Evolutionary conservation across 768 basidiomycete species (phyloP), one percentile per base, ranked within the genome.

Genomic region (Phlebiopsis flavidoalba): DNA sequence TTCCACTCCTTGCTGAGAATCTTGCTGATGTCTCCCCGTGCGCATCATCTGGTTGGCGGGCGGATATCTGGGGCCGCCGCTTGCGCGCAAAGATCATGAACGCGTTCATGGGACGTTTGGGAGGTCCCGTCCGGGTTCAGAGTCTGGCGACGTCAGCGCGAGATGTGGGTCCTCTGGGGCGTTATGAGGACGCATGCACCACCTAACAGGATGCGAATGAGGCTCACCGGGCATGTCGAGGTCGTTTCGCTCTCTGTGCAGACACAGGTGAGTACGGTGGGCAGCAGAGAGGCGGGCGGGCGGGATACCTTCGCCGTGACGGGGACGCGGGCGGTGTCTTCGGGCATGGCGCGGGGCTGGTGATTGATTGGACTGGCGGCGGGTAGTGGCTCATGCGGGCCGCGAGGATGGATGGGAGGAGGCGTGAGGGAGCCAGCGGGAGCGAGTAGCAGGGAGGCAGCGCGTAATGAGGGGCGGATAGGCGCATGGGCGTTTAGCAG

Each of bases 41-140:
- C 92, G 86, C 89, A 94, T 88, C 49, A 89, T 83, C 71, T 92
- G 91, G 70, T 94, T 89, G 64, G 89, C 88, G n/a, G n/a, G 89
- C 84, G 8, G 89, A 85, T 36, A 94, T 89, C 72, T 94, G 89
- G 17, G 91, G 91, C 47, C 91, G 78, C 60, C 91, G 81, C 56
- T 87, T 81, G 22, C 91, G 83, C 62, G 92, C 91, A 67, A 93
- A 94, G 61, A 94, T 93, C 91, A 94, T 93, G 77, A 94, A 94
- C 21, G 91, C 91, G 72, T 94, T 94, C 91, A 94, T 93, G 36
- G 91, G 91, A 12, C 91, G 85, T 71, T 93, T 93, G 24, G 91
- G 91, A n/a, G 51, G 91, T 93, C 26, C 91, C 91, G 66, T 94
- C 91, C 1, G 89, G 80, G 71, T 94, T 94, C 60, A 93, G 80